These are phyloP conservation scores for Amoebophrya sp. DNA, from an alignment of 169 alveolate species.

Conservation along the genomic window DNA sequence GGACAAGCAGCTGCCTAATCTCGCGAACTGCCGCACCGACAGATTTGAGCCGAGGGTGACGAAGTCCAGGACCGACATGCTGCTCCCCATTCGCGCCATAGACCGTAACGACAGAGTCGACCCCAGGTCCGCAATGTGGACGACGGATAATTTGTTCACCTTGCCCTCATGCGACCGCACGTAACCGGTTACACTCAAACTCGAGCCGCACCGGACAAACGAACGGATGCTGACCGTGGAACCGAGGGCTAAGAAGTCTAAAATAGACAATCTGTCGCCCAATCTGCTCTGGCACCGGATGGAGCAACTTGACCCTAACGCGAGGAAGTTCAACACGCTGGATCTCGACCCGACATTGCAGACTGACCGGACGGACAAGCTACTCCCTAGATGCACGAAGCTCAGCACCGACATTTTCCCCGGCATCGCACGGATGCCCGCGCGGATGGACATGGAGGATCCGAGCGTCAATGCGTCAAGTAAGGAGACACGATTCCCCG, in stretches of 20 bases:
- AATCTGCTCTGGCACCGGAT: neutral
- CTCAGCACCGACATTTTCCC: slow-evolving; percentile 1
- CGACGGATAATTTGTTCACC: neutral
- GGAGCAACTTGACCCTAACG: neutral
- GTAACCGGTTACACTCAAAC: neutral
- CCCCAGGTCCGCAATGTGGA: neutral
- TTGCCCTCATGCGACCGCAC: neutral
- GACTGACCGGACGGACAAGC: slow-evolving; percentile 23
- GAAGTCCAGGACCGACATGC: neutral
- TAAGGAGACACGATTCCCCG: neutral
- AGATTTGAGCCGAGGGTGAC: neutral
- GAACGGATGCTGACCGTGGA: neutral
- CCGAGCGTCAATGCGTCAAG: slow-evolving; percentile 4
- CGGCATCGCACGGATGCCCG: neutral
- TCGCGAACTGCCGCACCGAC: slow-evolving; percentile 16
- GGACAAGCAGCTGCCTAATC: slow-evolving; percentile 28
- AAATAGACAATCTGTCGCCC: neutral
- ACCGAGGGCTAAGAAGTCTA: neutral
- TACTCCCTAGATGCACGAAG: neutral
- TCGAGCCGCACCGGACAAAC: neutral
- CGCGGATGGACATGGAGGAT: neutral
- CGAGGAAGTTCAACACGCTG: neutral
- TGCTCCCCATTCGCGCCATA: neutral
- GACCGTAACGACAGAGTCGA: neutral
- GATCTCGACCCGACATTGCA: neutral